Evolutionary conservation across 768 basidiomycete species (phyloP), one percentile per base, ranked within the genome.

Genomic region (Cyclocybe cylindracea): DNA sequence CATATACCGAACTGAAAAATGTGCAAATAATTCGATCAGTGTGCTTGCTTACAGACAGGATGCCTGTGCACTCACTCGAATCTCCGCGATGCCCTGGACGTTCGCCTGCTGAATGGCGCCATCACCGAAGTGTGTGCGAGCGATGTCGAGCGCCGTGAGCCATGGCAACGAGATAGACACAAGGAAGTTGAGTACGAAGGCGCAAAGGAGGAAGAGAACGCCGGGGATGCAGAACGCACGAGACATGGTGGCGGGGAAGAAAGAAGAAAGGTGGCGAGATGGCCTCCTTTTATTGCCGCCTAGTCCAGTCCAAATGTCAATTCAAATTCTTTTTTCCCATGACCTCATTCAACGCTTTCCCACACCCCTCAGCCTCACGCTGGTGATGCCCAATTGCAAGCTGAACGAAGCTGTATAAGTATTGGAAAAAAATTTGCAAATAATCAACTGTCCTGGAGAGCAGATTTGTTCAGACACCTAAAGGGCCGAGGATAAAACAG

Each of bases 81-180:
- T 59, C 58, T 86, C 68, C 11, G 68, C 68, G 33, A 85, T 60
- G 3, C 61, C 66, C 53, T 16, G 58, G 44, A 32, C 24, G 24
- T 24, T 45, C 55, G 34, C 18, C 46, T 69, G 50, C 46, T 58
- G 53, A 37, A 55, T 72, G 24, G 24, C 24, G 13, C 53, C 70
- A 39, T 60, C 57, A 18, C 61, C 70, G 48, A 84, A 82, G 47
- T 80, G 76, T 9, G 79, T 74, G 29, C 87, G 83, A 10, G 78
- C 75, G 61, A 91, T 74, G 67, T 90, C 89, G 58, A 90, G 71
- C 0, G 78, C 80, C 14, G 84, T 74, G 16, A 91, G 73, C 69
- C 71, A 84, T 1, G 90, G 89, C 3, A 90, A 71, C 11, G 89
- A 91, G 44, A 91, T 75, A 10, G 88, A 84, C 32, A 83, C 79